Percentiles rank a stretch among this genome's conserved stretches.
Evolutionary conservation across 148 eudicot species (phyloP).

Genomic region (Chenopodium berlandieri): DNA sequence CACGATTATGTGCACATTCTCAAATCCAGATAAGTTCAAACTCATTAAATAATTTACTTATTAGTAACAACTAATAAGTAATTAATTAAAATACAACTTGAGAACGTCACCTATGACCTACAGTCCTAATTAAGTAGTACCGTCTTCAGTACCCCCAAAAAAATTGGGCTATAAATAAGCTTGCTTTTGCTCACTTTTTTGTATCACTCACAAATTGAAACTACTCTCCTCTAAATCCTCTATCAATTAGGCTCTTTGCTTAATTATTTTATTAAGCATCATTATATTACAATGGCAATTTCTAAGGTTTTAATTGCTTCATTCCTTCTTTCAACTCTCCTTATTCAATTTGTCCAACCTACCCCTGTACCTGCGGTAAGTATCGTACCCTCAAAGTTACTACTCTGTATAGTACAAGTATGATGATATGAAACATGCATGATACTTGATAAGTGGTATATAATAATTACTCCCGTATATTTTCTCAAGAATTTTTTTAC

Average conservation of each 20-base stretch:
- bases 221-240: background rate
- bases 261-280: too few species aligned
- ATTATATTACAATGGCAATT: background rate
- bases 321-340: slow-evolving; percentile 21
- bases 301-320: slow-evolving; percentile 19
- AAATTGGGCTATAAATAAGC: slow-evolving; percentile 24
- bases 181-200: background rate
- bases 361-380: slow-evolving; percentile 2
- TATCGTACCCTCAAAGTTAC: background rate
- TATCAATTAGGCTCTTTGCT: background rate
- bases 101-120: slow-evolving; percentile 7
- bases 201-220: slow-evolving; percentile 12
- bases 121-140: background rate
- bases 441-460: too few species aligned
- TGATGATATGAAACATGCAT: too few species aligned
- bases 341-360: slow-evolving; percentile 27
- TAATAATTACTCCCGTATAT: too few species aligned
- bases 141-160: background rate
- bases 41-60: background rate
- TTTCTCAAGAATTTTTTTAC: too few species aligned
- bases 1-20: slow-evolving; percentile 5
- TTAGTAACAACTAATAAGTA: background rate
- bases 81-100: slow-evolving; percentile 1
- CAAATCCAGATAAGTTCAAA: slow-evolving; percentile 5
- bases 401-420: too few species aligned